Conservation (phyloP, 768 basidiomycete species). For the Xerocomellus dryophilus region DNA sequence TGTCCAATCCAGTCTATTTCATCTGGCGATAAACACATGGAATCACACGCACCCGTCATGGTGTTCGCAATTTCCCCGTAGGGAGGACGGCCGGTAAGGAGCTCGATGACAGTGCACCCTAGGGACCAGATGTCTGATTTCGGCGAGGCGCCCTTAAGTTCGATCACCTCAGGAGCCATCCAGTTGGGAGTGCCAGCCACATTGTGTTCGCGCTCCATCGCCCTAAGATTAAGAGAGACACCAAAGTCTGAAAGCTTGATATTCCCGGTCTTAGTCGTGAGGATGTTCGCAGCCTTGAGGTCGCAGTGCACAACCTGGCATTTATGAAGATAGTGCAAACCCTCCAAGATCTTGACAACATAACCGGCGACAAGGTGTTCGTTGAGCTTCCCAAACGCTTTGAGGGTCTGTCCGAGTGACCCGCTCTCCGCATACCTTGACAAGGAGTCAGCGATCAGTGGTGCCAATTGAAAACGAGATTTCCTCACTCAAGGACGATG, state of each 20-base stretch:
- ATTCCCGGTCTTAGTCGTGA: conserved; percentile 98
- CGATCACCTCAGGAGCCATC: conserved; percentile 99
- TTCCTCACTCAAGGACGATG: conserved; percentile 87
- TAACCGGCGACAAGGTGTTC: conserved; percentile 90
- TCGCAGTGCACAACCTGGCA: conserved; percentile 95
- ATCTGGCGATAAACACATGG: background rate
- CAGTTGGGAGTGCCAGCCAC: conserved; percentile 96
- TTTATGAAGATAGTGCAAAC: conserved; percentile 87
- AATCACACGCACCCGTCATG: conserved; percentile 71
- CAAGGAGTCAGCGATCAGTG: conserved; percentile 14
- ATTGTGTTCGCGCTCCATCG: conserved; percentile 82
- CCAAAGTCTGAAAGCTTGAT: conserved; percentile 98
- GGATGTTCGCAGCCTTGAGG: conserved; percentile 96
- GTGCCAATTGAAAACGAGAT: background rate
- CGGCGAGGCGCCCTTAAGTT: conserved; percentile 88
- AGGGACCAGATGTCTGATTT: conserved; percentile 96
- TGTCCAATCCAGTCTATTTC: conserved; percentile 27
- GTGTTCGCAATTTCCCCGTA: conserved; percentile 86
- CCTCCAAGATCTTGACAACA: conserved; percentile 95
- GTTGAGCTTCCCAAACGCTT: conserved; percentile 90
- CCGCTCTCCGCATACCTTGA: conserved; percentile 93
- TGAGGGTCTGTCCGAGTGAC: conserved; percentile 88
- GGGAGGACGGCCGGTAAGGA: conserved; percentile 88
- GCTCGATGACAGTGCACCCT: conserved; percentile 91
- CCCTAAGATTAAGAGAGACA: conserved; percentile 91